Percentiles rank a stretch among this genome's conserved stretches.
These are phyloP conservation scores for Aspergillus jensenii DNA, from an alignment of 2,329 filamentous ascomycete genomes.

Conservation along the genomic window DNA sequence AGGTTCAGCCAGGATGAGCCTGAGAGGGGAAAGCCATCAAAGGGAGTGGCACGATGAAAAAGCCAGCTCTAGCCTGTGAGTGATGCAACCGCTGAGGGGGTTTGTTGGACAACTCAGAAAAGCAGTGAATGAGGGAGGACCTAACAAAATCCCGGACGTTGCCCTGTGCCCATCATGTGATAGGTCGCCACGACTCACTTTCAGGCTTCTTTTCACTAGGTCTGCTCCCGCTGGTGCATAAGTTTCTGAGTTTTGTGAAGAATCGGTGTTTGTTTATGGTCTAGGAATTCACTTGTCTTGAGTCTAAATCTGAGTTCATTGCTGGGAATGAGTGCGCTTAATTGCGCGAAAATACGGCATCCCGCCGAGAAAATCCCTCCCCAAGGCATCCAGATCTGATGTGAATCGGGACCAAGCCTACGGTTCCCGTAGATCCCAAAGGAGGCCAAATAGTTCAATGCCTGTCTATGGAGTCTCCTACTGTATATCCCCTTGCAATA, in stretches of 20 bases:
- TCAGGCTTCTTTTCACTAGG: background rate
- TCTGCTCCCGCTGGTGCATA: background rate
- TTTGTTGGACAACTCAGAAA: slow-evolving; percentile 23
- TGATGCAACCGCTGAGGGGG: slow-evolving; percentile 13
- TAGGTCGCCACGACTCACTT: slow-evolving; percentile 17
- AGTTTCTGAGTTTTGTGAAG: background rate
- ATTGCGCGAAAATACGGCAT: background rate
- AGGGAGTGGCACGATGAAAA: slow-evolving; percentile 18
- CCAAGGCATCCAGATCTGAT: slow-evolving; percentile 2
- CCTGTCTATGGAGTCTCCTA: slow-evolving; percentile 58
- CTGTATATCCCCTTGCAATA: slow-evolving; percentile 82
- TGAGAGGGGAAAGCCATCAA: slow-evolving; percentile 29
- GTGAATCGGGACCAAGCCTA: background rate
- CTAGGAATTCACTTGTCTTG: background rate
- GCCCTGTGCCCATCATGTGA: slow-evolving; percentile 25
- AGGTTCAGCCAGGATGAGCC: slow-evolving; percentile 26
- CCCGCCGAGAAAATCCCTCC: background rate
- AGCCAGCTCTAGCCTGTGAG: background rate
- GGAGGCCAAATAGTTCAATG: slow-evolving; percentile 25
- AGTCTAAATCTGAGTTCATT: background rate
- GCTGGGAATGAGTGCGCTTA: background rate
- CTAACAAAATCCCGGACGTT: slow-evolving; percentile 19
- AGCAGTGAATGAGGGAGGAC: slow-evolving; percentile 15
- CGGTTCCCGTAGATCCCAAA: slow-evolving; percentile 3
- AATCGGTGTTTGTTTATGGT: background rate